Conservation (phyloP, 768 basidiomycete species). For the Leccinellum luteum region DNA sequence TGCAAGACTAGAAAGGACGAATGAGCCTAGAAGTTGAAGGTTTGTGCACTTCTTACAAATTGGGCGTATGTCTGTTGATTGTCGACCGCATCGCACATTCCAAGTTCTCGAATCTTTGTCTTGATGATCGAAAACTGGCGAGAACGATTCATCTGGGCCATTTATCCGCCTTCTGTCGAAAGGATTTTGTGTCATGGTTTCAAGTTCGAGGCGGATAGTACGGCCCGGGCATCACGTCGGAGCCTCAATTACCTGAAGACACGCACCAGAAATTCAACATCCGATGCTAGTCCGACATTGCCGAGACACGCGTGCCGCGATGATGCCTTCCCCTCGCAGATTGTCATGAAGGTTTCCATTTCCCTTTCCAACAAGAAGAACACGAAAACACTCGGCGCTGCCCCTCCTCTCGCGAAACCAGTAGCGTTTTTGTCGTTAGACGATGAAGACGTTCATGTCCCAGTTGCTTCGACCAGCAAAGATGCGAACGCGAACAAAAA, state of each 20-base stretch:
- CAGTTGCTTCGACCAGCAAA: constrained; percentile 41
- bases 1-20: constrained; percentile 63
- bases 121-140: constrained; percentile 55
- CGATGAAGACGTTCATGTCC: constrained; percentile 55
- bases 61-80: constrained; percentile 67
- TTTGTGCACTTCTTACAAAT: constrained; percentile 61
- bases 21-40: constrained; percentile 1
- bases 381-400: constrained; percentile 53
- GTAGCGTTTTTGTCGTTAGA: constrained; percentile 61
- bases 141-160: constrained; percentile 81
- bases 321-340: not conserved
- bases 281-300: not conserved
- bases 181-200: constrained; percentile 49
- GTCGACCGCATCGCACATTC: constrained; percentile 47
- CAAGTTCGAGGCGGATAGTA: not conserved
- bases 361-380: constrained; percentile 57
- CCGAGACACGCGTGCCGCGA: not conserved
- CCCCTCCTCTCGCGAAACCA: constrained; percentile 55
- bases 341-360: constrained; percentile 85
- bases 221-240: not conserved
- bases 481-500: constrained; percentile 50
- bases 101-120: constrained; percentile 24
- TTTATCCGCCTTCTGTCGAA: constrained; percentile 89
- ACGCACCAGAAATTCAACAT: not conserved
- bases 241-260: not conserved